Conservation (phyloP, 1,284 basidiomycete species). For the Apiotrichum siamense region DNA sequence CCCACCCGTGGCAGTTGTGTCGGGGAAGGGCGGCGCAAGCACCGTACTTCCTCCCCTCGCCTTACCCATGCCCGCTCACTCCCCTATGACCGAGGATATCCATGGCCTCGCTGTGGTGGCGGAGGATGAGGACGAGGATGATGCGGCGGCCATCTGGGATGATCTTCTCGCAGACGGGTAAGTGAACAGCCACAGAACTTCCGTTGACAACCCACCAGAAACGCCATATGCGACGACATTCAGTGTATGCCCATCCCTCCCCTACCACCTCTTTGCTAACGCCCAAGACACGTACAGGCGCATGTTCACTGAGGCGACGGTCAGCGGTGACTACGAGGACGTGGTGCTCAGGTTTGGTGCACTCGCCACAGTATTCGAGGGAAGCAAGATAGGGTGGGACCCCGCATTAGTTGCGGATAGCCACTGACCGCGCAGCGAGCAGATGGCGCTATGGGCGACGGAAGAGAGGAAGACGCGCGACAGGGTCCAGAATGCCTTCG, state of each 20-base stretch:
- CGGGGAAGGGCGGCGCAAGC: neutral
- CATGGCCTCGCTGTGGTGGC: neutral
- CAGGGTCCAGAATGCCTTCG: neutral
- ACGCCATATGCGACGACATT: neutral
- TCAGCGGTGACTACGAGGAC: neutral
- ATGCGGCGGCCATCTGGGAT: neutral
- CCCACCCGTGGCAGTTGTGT: too few relatives aligned
- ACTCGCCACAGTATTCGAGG: neutral
- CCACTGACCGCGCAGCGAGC: neutral
- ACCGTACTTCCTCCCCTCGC: neutral
- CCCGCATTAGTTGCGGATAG: neutral
- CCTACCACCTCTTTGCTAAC: neutral
- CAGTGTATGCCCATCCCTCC: too few relatives aligned
- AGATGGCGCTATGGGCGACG: neutral
- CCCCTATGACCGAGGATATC: neutral
- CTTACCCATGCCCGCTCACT: neutral
- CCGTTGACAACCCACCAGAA: too few relatives aligned
- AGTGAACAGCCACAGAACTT: too few relatives aligned
- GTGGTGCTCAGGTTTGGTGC: neutral
- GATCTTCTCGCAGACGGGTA: neutral
- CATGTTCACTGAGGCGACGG: neutral
- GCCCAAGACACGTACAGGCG: too few relatives aligned
- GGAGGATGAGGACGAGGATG: neutral
- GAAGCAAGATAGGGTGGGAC: neutral
- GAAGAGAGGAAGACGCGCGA: neutral